Conservation (phyloP, 257 asterid genomes). For the Coffea canephora region DNA sequence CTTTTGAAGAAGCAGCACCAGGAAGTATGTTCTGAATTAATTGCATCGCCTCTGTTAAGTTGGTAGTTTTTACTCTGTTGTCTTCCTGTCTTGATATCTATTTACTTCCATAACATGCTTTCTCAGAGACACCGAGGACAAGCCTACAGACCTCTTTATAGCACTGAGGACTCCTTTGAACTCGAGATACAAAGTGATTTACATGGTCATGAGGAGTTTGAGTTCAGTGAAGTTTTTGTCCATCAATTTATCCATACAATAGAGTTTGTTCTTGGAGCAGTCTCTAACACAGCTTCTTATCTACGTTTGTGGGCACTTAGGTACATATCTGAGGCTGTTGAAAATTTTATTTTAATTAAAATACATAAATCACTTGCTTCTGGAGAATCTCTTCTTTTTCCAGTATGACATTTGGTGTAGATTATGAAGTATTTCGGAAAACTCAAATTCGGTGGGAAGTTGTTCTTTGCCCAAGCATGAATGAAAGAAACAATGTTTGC, state of each 20-base stretch:
- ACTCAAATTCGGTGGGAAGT: not conserved
- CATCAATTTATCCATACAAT: conserved; percentile 70
- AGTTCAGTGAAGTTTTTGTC: conserved; percentile 61
- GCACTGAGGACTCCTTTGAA: conserved; percentile 41
- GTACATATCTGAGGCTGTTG: conserved; percentile 20
- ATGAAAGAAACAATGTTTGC: not conserved
- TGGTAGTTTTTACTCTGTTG: not conserved
- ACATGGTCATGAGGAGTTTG: conserved; percentile 50
- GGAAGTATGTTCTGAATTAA: conserved; percentile 38
- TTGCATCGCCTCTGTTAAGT: not conserved
- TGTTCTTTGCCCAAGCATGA: not conserved
- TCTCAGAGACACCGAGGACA: conserved; percentile 56
- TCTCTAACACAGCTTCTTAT: conserved; percentile 70
- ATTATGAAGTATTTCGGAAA: not conserved
- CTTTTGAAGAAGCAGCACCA: conserved; percentile 52
- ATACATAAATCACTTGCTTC: not conserved
- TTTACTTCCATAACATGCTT: conserved; percentile 20
- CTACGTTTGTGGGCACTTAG: conserved; percentile 77
- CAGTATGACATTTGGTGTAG: not conserved
- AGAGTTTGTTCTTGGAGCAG: conserved; percentile 66
- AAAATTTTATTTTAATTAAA: not conserved
- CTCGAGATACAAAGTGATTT: conserved; percentile 39
- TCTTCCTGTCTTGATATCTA: conserved; percentile 4
- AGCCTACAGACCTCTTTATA: conserved; percentile 42
- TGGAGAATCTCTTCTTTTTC: not conserved